A percentile compares a stretch with the other conserved stretches of the same genome.
Conservation (phyloP, 805 yeast genomes). For the Kodamaea nitidulidarum region DNA sequence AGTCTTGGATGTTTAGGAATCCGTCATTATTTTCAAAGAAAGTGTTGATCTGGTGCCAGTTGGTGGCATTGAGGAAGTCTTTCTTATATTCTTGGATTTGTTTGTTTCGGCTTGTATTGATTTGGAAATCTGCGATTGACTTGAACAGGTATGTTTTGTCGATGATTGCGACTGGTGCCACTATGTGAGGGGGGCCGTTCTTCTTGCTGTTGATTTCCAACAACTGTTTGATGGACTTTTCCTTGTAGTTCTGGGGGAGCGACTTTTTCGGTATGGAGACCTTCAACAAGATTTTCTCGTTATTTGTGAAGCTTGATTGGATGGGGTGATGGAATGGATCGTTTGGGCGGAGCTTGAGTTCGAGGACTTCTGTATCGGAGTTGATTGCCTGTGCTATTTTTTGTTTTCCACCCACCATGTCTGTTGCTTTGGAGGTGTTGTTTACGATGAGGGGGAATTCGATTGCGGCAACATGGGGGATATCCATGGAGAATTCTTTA, state of each 20-base stretch:
- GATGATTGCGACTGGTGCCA: constrained; percentile 63
- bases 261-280: constrained; percentile 56
- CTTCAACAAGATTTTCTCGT: constrained; percentile 57
- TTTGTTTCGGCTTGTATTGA: constrained; percentile 52
- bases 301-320: constrained; percentile 46
- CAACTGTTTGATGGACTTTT: constrained; percentile 43
- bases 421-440: constrained; percentile 58
- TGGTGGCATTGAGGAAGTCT: constrained; percentile 20
- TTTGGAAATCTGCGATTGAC: constrained; percentile 86
- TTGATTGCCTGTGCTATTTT: constrained; percentile 41
- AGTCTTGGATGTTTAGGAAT: constrained; percentile 27
- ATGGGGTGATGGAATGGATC: constrained; percentile 60
- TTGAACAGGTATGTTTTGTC: constrained; percentile 72
- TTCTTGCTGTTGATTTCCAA: constrained; percentile 23
- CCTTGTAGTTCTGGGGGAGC: constrained; percentile 36
- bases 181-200: constrained; percentile 29
- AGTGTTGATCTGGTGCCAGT: constrained; percentile 21
- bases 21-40: constrained; percentile 22
- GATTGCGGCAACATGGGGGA: constrained; percentile 69
- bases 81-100: constrained; percentile 27
- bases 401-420: constrained; percentile 62
- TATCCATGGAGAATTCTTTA: constrained; percentile 57
- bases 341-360: constrained; percentile 32
- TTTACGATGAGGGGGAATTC: constrained; percentile 75
- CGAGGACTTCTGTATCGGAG: constrained; percentile 34